These are phyloP conservation scores for Dipodascus albidus DNA, from an alignment of 805 yeast genomes.

Conservation along the genomic window DNA sequence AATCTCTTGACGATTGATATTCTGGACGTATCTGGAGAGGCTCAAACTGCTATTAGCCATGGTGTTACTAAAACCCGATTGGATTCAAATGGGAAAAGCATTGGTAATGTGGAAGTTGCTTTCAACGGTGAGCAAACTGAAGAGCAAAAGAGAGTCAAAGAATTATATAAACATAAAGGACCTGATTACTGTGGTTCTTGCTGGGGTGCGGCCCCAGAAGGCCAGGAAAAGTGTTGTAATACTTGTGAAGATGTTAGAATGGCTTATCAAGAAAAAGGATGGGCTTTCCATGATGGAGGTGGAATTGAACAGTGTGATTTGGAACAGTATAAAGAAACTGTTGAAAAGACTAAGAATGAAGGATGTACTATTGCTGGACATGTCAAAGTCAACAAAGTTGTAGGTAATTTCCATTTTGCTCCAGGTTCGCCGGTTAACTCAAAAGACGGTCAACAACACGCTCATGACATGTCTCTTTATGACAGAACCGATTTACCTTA, in stretches of 20 bases:
- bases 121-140: conserved; percentile 20
- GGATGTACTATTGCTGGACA: conserved; percentile 84
- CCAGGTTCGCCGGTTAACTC: conserved; percentile 67
- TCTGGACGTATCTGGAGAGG: conserved; percentile 80
- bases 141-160: conserved; percentile 15
- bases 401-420: conserved; percentile 90
- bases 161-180: conserved; percentile 20
- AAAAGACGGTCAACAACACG: conserved; percentile 41
- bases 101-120: conserved; percentile 29
- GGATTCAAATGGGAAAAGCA: conserved; percentile 37
- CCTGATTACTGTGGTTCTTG: conserved; percentile 75
- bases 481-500: conserved; percentile 42
- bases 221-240: conserved; percentile 59
- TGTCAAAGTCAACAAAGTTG: conserved; percentile 70
- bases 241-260: conserved; percentile 68
- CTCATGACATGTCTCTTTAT: conserved; percentile 77
- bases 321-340: conserved; percentile 67
- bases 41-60: conserved; percentile 59
- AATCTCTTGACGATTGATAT: conserved; percentile 68
- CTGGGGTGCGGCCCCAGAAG: conserved; percentile 68
- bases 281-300: conserved; percentile 88
- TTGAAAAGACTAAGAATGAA: conserved; percentile 52
- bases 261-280: conserved; percentile 66
- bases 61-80: conserved; percentile 67
- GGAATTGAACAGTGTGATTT: conserved; percentile 82